Evolutionary conservation across 192 early-diverging fungal species (phyloP).

Genomic region (Backusella morwellensis): DNA sequence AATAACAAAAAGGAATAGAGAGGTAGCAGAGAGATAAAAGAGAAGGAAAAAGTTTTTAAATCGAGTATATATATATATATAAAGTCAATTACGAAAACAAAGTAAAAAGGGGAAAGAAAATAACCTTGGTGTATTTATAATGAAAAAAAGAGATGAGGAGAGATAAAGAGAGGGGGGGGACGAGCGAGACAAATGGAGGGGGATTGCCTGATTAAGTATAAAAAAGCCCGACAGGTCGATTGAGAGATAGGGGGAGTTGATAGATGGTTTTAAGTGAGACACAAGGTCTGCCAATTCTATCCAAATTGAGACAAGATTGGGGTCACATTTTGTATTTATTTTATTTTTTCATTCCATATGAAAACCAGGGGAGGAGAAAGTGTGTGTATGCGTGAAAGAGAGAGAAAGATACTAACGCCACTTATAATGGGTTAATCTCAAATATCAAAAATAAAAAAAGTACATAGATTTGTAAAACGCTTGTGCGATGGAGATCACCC

Average conservation of each 20-base stretch:
- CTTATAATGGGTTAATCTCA: not conserved
- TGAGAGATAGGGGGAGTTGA: slow-evolving; percentile 2
- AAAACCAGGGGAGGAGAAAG: not conserved
- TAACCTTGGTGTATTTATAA: not conserved
- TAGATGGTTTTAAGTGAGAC: slow-evolving; percentile 1
- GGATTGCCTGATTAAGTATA: slow-evolving; percentile 7
- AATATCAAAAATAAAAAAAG: not conserved
- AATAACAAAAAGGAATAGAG: not conserved
- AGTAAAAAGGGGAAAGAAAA: not conserved
- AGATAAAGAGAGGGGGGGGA: not conserved
- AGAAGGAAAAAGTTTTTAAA: not conserved
- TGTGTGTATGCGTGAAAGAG: not conserved
- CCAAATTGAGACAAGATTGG: not conserved
- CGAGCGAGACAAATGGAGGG: not conserved
- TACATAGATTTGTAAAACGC: not conserved
- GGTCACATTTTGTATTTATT: not conserved
- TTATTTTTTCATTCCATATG: not conserved
- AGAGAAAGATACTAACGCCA: not conserved
- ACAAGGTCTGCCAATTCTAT: not conserved
- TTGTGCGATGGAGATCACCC: not conserved
- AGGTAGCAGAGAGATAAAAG: not conserved
- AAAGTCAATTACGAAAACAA: not conserved
- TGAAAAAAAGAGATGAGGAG: not conserved
- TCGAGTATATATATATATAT: not conserved
- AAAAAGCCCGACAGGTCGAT: not conserved